Base-by-base conservation (phyloP, 78 protist species). In the Pigoraptor vietnamica region DNA sequence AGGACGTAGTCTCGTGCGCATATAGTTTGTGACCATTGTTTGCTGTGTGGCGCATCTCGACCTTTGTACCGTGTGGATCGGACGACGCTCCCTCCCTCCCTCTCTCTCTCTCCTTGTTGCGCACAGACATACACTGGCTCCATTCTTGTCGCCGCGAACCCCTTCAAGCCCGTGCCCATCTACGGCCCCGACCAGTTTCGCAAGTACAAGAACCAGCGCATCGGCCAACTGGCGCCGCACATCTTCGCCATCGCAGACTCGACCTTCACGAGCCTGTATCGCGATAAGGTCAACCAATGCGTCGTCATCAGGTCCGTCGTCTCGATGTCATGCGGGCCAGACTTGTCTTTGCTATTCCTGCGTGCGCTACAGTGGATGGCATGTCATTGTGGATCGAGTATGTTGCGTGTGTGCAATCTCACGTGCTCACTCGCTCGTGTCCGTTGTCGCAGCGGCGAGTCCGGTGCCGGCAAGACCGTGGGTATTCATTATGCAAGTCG, bases 381-480 rank as follows among this genome's bases (percentile, higher is more conserved):
- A n/a, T n/a, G n/a, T n/a, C n/a, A n/a, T n/a, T n/a, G n/a, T n/a
- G n/a, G n/a, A n/a, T n/a, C n/a, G n/a, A n/a, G n/a, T n/a, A n/a
- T n/a, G n/a, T n/a, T n/a, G n/a, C n/a, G n/a, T n/a, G n/a, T n/a
- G n/a, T n/a, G n/a, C n/a, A n/a, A n/a, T n/a, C n/a, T n/a, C n/a
- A n/a, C n/a, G n/a, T n/a, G n/a, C n/a, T n/a, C n/a, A n/a, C n/a
- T n/a, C n/a, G n/a, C n/a, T 40, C 25, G 25, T 40, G 2, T 40
- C 14, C 14, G 56, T 14, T 40, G 2, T 40, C 56, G 56, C 56
- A 40, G 93, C 39, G 99, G 99, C 23, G 99, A 98, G 89, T 94
- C 97, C 40, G 99, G 99, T 35, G 99, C 99, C 0, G 99, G 99
- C 89, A 98, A 97, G 93, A 98, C 99, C 10, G 99, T 96, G 89